A percentile compares a stretch with the other conserved stretches of the same genome.
phyloP scores from a whole-genome alignment of 352 stramenopile genomes.

The Pythium brachiatum region DNA sequence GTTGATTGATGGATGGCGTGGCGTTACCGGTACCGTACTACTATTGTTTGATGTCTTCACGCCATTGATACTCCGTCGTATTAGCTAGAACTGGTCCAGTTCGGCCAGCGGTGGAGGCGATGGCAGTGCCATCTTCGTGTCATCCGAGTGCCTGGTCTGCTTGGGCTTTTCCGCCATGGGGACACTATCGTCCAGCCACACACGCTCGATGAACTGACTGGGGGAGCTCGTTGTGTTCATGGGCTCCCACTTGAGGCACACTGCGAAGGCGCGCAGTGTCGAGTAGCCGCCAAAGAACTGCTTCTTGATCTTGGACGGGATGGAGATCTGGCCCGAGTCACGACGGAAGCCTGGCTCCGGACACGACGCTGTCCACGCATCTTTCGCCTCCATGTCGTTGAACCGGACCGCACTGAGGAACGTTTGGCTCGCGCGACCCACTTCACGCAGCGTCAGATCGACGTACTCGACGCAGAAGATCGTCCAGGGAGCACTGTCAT shows the following conservation, averaged over 20 bases:
- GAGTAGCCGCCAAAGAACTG: conserved; percentile 29
- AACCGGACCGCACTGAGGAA: conserved; percentile 37
- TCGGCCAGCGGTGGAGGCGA: neutral
- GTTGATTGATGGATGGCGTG: too few relatives aligned
- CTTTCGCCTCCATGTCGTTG: conserved; percentile 32
- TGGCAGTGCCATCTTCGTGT: conserved; percentile 1
- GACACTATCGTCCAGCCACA: conserved; percentile 42
- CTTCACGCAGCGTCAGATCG: conserved; percentile 30
- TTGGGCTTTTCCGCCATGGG: conserved; percentile 38
- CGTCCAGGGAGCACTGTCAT: conserved; percentile 38
- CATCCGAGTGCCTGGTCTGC: neutral
- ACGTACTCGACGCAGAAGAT: conserved; percentile 43
- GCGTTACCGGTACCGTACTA: too few relatives aligned
- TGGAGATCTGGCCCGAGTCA: conserved; percentile 27
- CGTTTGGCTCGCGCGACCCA: conserved; percentile 7
- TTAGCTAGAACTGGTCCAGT: neutral
- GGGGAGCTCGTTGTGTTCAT: conserved; percentile 14
- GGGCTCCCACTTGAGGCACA: conserved; percentile 37
- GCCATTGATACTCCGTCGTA: neutral
- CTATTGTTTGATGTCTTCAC: neutral
- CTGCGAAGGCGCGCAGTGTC: conserved; percentile 29
- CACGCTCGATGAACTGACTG: conserved; percentile 33
- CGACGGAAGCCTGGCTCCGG: conserved; percentile 26
- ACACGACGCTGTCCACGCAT: conserved; percentile 29
- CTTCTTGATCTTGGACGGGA: conserved; percentile 39